Evolutionary conservation across 2,329 filamentous ascomycete genomes (phyloP), one percentile per base, ranked within the genome.

Genomic region (Didymella keratinophila): DNA sequence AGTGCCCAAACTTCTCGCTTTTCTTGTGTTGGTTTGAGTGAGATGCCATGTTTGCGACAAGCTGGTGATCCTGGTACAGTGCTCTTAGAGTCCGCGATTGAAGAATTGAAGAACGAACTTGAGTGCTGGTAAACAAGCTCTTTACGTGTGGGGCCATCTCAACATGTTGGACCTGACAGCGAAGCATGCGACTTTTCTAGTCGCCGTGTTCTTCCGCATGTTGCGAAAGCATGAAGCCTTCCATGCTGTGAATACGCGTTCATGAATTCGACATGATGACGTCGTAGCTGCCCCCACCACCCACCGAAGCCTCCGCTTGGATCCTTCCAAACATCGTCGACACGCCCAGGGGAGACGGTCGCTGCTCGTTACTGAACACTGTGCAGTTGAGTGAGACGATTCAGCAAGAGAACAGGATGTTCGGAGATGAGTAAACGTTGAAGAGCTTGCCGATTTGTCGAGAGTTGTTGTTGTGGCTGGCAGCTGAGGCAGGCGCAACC

Each of bases 1-100:
- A 62, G 61, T 78, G 71, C 0, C 72, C 74, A 39, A 78, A 79
- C 52, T 70, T 77, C 5, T 57, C 47, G 44, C 72, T 66, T 50
- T 74, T 77, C 52, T 74, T 76, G 20, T 65, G 36, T 9, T 67
- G 46, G 37, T 66, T 68, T 18, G 55, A 28, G 2, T 52, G 23
- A 2, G 60, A 36, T 16, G 62, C 60, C 64, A 68, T 68, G 12
- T 47, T 63, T 34, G 52, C 43, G 41, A 48, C 18, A 14, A 27
- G 16, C 30, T 34, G 25, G 12, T 54, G 10, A 8, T 18, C 44
- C 20, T 21, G n/a, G 25, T 20, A n/a, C 8, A 11, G 16, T n/a
- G n/a, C 16, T 47, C 5, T 20, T 4, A 16, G 48, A 12, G n/a
- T 32, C 2, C 20, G 23, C 11, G 21, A 36, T 23, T 11, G 32